These are phyloP conservation scores for Ceratobasidium sp. DNA, from an alignment of 1,284 basidiomycete species.

Conservation along the genomic window DNA sequence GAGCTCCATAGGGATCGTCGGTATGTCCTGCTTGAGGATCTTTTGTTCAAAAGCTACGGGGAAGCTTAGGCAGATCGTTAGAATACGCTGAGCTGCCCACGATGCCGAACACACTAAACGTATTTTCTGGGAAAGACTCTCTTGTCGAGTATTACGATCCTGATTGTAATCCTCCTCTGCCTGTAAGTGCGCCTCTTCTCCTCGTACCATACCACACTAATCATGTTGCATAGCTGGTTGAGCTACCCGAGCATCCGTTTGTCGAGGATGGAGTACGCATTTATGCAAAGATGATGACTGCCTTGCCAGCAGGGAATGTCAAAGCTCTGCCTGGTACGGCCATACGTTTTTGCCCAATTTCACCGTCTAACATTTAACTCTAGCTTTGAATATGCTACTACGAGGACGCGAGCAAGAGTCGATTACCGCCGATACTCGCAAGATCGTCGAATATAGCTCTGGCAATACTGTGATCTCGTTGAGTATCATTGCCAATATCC, in stretches of 20 bases:
- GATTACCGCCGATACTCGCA: slow-evolving; percentile 5
- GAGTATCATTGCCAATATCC: slow-evolving; percentile 32
- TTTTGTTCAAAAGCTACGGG: slow-evolving; percentile 2
- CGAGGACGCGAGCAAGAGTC: slow-evolving; percentile 16
- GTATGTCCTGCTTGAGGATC: background rate
- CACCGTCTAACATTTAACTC: background rate
- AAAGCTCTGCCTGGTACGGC: slow-evolving; percentile 26
- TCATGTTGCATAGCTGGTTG: slow-evolving; percentile 17
- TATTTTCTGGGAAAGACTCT: slow-evolving; percentile 34
- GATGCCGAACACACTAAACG: slow-evolving; percentile 27
- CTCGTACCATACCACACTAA: background rate
- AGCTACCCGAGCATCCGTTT: slow-evolving; percentile 40
- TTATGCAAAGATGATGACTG: slow-evolving; percentile 43
- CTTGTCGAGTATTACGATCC: slow-evolving; percentile 44
- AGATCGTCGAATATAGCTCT: slow-evolving; percentile 39
- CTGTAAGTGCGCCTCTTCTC: slow-evolving; percentile 9
- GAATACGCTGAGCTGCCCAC: too few relatives aligned
- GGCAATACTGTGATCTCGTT: slow-evolving; percentile 41
- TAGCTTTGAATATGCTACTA: slow-evolving; percentile 42
- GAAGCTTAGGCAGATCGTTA: background rate
- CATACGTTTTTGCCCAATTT: background rate
- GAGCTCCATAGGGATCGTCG: background rate
- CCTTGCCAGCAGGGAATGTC: slow-evolving; percentile 35
- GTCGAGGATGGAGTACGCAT: slow-evolving; percentile 25
- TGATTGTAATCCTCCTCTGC: slow-evolving; percentile 39